Conservation (phyloP, 2,329 filamentous ascomycete genomes). For the Stagonosporopsis chrysanthemi region DNA sequence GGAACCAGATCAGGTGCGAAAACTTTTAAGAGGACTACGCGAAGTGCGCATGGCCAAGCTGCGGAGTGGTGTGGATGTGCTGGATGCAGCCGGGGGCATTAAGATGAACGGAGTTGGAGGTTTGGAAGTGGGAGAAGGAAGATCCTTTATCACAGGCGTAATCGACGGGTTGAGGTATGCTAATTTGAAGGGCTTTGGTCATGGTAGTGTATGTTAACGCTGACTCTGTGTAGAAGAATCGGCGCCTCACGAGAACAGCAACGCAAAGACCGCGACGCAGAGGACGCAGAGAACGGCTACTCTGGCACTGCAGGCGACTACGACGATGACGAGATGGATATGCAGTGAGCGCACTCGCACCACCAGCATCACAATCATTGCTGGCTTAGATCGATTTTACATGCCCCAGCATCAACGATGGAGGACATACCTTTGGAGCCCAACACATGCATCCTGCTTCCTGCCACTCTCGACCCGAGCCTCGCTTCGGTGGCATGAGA, state of each 20-base stretch:
- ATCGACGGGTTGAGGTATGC: constrained; percentile 77
- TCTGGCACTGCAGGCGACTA: constrained; percentile 65
- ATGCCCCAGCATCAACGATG: neutral
- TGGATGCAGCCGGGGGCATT: constrained; percentile 77
- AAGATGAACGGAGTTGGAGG: constrained; percentile 83
- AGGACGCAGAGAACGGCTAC: constrained; percentile 66
- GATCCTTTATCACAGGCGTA: constrained; percentile 83
- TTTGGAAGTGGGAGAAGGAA: constrained; percentile 89
- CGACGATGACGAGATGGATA: constrained; percentile 60
- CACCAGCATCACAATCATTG: neutral
- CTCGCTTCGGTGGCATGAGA: neutral
- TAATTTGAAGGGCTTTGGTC: neutral
- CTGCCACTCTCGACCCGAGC: neutral
- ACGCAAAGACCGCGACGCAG: constrained; percentile 77
- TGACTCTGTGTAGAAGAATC: constrained; percentile 66
- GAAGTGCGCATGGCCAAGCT: constrained; percentile 92
- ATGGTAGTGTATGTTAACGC: neutral
- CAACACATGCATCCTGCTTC: constrained; percentile 1
- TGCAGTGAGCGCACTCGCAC: constrained; percentile 33
- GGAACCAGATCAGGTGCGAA: constrained; percentile 74
- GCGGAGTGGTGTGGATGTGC: constrained; percentile 72
- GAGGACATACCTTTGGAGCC: neutral
- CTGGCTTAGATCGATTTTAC: neutral
- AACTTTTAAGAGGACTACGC: constrained; percentile 79
- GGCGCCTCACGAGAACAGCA: constrained; percentile 81